Evolutionary conservation across 306 rosid genomes (phyloP).

Genomic region (Luffa acutangula): DNA sequence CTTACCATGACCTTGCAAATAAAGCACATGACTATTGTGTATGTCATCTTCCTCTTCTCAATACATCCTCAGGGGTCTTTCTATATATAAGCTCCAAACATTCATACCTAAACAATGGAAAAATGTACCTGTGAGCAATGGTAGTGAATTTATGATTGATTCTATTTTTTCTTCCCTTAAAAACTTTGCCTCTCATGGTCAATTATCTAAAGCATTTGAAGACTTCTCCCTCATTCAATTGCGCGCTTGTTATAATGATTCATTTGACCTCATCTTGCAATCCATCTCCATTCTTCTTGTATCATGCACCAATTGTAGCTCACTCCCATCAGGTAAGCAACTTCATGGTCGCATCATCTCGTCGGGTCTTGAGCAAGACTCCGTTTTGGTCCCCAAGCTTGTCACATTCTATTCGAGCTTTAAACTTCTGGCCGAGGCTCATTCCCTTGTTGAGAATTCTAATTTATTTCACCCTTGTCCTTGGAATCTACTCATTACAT

Average conservation of each 20-base stretch:
- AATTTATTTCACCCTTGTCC: conserved; percentile 41
- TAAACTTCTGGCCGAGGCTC: conserved; percentile 43
- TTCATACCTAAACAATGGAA: conserved; percentile 1
- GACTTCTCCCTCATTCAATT: conserved; percentile 34
- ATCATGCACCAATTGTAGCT: conserved; percentile 36
- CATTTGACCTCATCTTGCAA: conserved; percentile 27
- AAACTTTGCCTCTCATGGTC: conserved; percentile 27
- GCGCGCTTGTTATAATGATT: conserved; percentile 22
- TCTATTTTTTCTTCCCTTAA: conserved; percentile 44
- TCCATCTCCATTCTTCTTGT: conserved; percentile 46
- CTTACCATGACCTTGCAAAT: conserved; percentile 20
- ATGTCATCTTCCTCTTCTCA: neutral
- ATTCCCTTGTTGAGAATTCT: conserved; percentile 31
- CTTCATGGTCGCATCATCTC: conserved; percentile 50
- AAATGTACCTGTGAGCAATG: neutral
- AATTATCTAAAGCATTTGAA: conserved; percentile 51
- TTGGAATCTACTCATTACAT: conserved; percentile 71
- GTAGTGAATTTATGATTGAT: conserved; percentile 42
- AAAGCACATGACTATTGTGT: neutral
- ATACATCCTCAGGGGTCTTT: neutral
- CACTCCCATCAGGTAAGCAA: conserved; percentile 50
- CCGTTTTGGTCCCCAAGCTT: conserved; percentile 54
- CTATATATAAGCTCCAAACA: conserved; percentile 1
- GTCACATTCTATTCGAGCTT: conserved; percentile 42
- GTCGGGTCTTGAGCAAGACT: conserved; percentile 46